Percentiles rank a stretch among this genome's conserved stretches.
Evolutionary conservation across 2,329 filamentous ascomycete species (phyloP).

Genomic region (Ophiocordyceps australis): DNA sequence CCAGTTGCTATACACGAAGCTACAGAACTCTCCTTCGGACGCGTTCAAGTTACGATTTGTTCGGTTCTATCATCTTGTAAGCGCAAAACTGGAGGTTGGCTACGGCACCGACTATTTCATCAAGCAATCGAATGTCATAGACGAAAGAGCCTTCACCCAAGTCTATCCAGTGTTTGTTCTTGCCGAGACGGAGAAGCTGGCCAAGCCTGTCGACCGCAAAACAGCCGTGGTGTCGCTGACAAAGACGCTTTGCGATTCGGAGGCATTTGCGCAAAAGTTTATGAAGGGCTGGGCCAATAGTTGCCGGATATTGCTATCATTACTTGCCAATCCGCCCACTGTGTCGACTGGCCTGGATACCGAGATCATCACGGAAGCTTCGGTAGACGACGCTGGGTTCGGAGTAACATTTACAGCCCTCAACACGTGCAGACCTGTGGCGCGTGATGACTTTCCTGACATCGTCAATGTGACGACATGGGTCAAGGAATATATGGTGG

Average conservation of each 20-base stretch:
- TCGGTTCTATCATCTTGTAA: slow-evolving; percentile 86
- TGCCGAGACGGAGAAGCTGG: slow-evolving; percentile 73
- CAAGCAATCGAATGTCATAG: slow-evolving; percentile 62
- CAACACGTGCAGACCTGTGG: slow-evolving; percentile 66
- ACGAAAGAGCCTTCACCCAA: slow-evolving; percentile 61
- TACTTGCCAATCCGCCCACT: slow-evolving; percentile 71
- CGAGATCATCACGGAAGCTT: slow-evolving; percentile 68
- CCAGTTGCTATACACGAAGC: slow-evolving; percentile 61
- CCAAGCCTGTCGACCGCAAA: slow-evolving; percentile 79
- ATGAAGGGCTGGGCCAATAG: slow-evolving; percentile 84
- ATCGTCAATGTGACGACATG: slow-evolving; percentile 67
- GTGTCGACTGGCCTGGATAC: slow-evolving; percentile 47
- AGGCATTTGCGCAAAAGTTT: slow-evolving; percentile 66
- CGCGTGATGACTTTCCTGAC: slow-evolving; percentile 71
- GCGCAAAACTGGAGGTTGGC: slow-evolving; percentile 59
- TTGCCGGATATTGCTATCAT: slow-evolving; percentile 72
- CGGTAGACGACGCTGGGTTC: slow-evolving; percentile 89
- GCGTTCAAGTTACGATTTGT: slow-evolving; percentile 75
- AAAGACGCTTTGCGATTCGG: slow-evolving; percentile 75
- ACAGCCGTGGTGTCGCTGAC: slow-evolving; percentile 83
- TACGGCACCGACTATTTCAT: slow-evolving; percentile 89
- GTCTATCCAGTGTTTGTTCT: slow-evolving; percentile 81
- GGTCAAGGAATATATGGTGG: slow-evolving; percentile 63
- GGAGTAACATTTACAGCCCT: slow-evolving; percentile 87
- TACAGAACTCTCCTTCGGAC: slow-evolving; percentile 53